Conservation (phyloP, 2,329 filamentous ascomycete species). For the Clonostachys solani region DNA sequence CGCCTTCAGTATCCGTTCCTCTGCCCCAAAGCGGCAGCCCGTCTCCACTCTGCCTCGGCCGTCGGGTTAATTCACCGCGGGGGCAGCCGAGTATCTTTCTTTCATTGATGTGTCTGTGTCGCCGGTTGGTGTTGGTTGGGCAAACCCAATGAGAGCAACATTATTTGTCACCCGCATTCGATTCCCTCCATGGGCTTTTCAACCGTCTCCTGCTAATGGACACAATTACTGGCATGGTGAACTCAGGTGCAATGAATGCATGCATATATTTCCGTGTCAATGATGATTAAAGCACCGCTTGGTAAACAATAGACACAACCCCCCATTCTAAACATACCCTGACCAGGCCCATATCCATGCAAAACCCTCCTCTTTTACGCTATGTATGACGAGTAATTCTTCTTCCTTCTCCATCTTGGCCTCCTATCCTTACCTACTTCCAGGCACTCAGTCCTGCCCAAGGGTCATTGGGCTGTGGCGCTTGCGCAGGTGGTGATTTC, state of each 20-base stretch:
- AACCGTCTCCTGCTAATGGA: too few relatives aligned
- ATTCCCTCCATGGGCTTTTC: too few relatives aligned
- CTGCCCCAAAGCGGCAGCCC: too few relatives aligned
- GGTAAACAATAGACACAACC: not conserved
- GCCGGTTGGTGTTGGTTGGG: too few relatives aligned
- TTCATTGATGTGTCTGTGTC: too few relatives aligned
- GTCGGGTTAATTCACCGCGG: too few relatives aligned
- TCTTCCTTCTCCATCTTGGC: not conserved
- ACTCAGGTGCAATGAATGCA: not conserved
- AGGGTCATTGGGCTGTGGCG: constrained; percentile 38
- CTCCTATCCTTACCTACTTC: constrained; percentile 29
- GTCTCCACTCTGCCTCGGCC: too few relatives aligned
- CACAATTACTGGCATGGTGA: too few relatives aligned
- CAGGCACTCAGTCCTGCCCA: constrained; percentile 49
- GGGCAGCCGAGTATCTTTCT: too few relatives aligned
- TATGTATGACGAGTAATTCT: not conserved
- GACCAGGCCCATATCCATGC: not conserved
- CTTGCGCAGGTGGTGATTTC: constrained; percentile 21
- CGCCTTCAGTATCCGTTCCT: too few relatives aligned
- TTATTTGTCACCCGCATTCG: too few relatives aligned
- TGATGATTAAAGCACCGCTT: not conserved
- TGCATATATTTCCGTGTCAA: not conserved
- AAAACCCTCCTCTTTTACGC: constrained; percentile 1
- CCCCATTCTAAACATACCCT: not conserved
- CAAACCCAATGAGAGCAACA: too few relatives aligned